Evolutionary conservation across 441 rosid species (phyloP).

Genomic region (Bruguiera hainesii): DNA sequence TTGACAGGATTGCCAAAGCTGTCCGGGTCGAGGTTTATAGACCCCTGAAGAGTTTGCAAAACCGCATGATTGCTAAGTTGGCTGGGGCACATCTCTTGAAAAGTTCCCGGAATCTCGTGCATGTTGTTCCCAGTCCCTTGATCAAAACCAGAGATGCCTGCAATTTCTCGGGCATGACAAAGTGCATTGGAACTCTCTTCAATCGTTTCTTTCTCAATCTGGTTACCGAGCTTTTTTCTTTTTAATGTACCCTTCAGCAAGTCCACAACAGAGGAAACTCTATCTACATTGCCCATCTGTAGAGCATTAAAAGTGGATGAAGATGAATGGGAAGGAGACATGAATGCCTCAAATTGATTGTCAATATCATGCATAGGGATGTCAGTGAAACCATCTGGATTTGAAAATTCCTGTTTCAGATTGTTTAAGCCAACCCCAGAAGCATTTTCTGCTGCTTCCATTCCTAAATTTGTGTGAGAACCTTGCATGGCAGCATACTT

Average conservation of each 20-base stretch:
- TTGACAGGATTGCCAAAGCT: slow-evolving; percentile 43
- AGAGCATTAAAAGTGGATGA: slow-evolving; percentile 41
- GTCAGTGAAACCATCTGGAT: slow-evolving; percentile 33
- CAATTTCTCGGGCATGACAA: slow-evolving; percentile 33
- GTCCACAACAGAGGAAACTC: slow-evolving; percentile 59
- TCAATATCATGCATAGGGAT: slow-evolving; percentile 34
- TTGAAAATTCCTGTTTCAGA: slow-evolving; percentile 38
- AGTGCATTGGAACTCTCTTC: slow-evolving; percentile 37
- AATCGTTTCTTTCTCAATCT: slow-evolving; percentile 32
- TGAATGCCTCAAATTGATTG: slow-evolving; percentile 37
- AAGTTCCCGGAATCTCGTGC: slow-evolving; percentile 29
- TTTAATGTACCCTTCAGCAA: slow-evolving; percentile 68
- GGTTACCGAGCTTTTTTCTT: slow-evolving; percentile 48
- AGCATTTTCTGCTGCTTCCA: slow-evolving; percentile 37
- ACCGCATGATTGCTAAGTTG: slow-evolving; percentile 28
- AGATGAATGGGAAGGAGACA: slow-evolving; percentile 51
- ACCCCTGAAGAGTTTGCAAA: slow-evolving; percentile 31
- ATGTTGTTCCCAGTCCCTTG: slow-evolving; percentile 31
- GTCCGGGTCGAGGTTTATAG: slow-evolving; percentile 42
- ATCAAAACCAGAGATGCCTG: slow-evolving; percentile 23
- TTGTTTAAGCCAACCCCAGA: slow-evolving; percentile 27
- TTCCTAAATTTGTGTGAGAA: slow-evolving; percentile 33
- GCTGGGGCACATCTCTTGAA: slow-evolving; percentile 28
- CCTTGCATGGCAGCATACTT: slow-evolving; percentile 69
- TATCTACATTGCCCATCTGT: slow-evolving; percentile 38